Base-by-base conservation (phyloP, 148 eudicot species). In the Cornus kousa region DNA sequence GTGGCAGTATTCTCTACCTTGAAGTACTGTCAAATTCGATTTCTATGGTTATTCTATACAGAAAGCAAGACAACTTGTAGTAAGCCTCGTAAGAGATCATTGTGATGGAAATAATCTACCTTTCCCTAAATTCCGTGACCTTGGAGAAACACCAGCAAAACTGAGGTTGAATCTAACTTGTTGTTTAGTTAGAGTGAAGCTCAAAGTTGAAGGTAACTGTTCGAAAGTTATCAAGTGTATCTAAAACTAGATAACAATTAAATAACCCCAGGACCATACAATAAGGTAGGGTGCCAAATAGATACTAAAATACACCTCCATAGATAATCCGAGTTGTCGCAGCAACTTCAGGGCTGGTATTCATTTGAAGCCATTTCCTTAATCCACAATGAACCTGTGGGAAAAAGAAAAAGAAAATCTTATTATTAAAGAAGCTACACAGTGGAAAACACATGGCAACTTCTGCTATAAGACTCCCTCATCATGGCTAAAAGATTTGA, bases 311-410 rank as follows among this genome's bases (percentile, higher is more conserved):
- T 39, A 40, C 89, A 93, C 97, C 98, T 95, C 98, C 97, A 82
- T 95, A 95, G 68, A 95, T 93, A 70, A 93, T 95, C 77, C 98
- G 85, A 70, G 94, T 93, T 68, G 83, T 81, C 37, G 87, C 89
- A 80, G 97, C 97, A 77, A 95, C 97, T 48, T 93, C 89, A 80
- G 96, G 71, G 73, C 90, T 90, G 59, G 78, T 77, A 69, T 93
- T 91, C 16, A 77, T 82, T 32, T 84, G 69, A 67, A 95, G 91
- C 98, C 97, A 95, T 78, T 89, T 91, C 90, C 97, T 91, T 90
- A 93, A 85, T 78, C 89, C 93, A 73, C 67, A 53, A 74, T 93
- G 97, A 23, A 95, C 97, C 98, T 93, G 86, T 76, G 8, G 74
- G 7, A 64, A 24, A 70, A 43, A 43, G 48, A 43, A 32, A 67